Base-by-base conservation (phyloP, 345 rosid species). In the Citrus trifoliata region DNA sequence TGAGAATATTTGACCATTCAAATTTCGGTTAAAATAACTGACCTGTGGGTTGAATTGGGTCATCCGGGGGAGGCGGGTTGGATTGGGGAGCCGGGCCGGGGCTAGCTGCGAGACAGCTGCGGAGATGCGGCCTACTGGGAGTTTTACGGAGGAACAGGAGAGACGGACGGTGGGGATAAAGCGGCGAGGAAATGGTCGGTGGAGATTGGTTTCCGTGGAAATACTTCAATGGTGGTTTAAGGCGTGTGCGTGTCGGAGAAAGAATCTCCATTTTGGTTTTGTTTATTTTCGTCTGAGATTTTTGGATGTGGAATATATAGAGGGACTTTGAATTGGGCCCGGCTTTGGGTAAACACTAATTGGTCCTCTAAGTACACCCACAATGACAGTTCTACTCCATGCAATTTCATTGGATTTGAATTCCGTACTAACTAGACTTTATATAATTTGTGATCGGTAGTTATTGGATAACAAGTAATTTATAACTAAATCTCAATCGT, bases 51-150 rank as follows among this genome's bases (percentile, higher is more conserved):
- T 51, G 81, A 82, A 69, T 63, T 2, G 86, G 76, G 69, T 80
- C 80, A 33, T 76, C 82, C 56, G 80, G 80, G 6, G 88, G 90
- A 63, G 88, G 87, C 4, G 88, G 93, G 61, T 89, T 92, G 67
- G 89, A 80, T 33, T 79, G 71, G 19, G 88, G 83, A 60, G 51
- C 51, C 4, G 87, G 73, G 33, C 85, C 72, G 62, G 83, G 85
- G 25, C 42, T 76, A 73, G 84, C 88, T 3, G 86, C 70, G 76
- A 82, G 74, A 70, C 82, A 71, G 64, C 79, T 80, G 73, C 75
- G 32, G 30, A 63, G 73, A 40, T 72, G 80, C 33, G 48, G 82
- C 24, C 30, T 4, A 19, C 35, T 14, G 62, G 78, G 81, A 65
- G 22, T 12, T 8, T 48, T 33, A 46, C 64, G 75, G 67, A 74